Base-by-base conservation (phyloP, 2,329 filamentous ascomycete genomes). In the Talaromyces amestolkiae region DNA sequence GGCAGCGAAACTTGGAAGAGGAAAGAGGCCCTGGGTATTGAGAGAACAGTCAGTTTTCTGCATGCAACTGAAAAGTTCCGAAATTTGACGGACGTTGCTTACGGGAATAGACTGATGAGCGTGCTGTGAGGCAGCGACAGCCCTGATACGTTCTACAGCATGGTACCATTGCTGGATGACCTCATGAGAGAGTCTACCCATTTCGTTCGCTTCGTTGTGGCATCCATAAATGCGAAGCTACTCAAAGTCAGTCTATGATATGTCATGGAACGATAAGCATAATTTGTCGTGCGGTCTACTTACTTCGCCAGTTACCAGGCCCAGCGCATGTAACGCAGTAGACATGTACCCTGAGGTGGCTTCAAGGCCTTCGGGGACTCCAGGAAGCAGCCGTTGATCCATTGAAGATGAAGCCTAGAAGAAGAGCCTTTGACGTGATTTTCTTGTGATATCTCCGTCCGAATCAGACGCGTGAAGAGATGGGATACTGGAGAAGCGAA, bases 141-240 rank as follows among this genome's bases (percentile, higher is more conserved):
- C 15, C 47, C 13, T 43, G 69, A 72, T 70, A 53, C 71, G 66
- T 15, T 69, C 68, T 10, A 69, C 69, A 37, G 69, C 70, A 17
- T 66, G 61, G 24, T 70, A 70, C 65, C 72, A 73, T 58, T 68
- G 68, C 27, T 68, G 65, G 43, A 72, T 67, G 58, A 73, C 69
- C 19, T 67, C 67, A 43, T 71, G 64, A 43, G 68, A 67, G 49
- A 72, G 65, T 41, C 69, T 69, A 22, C 72, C 71, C 24, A 74
- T 71, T 45, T 68, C 65, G 70, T 74, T 74, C 56, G 72, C 72
- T 58, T 56, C 58, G 33, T 17, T 19, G 15, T 47, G 45, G 41
- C 45, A 58, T 7, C 64, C 64, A 19, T 58, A 41, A 2, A 39
- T 31, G 15, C 51, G 64, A 31, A 65, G 49, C 64, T 65, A 39